Percentiles rank a stretch among this genome's conserved stretches.
These are phyloP conservation scores for Sporobolomyces roseus DNA, from an alignment of 768 basidiomycete genomes.

Conservation along the genomic window DNA sequence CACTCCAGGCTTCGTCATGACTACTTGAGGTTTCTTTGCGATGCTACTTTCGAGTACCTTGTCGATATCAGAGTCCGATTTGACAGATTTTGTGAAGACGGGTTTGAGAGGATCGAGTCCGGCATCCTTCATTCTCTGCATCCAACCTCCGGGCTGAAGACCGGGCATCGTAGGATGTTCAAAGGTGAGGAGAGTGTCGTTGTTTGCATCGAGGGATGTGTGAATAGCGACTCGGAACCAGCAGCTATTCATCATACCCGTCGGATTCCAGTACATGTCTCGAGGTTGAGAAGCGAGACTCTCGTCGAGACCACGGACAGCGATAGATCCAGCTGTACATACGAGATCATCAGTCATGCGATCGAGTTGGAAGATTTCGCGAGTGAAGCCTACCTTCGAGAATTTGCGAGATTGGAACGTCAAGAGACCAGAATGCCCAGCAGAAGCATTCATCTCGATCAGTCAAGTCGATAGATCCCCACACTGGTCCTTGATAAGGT, in stretches of 20 bases:
- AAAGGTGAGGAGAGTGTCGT: constrained; percentile 51
- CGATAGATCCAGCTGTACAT: constrained; percentile 51
- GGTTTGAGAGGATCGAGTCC: constrained; percentile 55
- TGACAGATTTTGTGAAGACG: constrained; percentile 45
- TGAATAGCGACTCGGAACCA: constrained; percentile 61
- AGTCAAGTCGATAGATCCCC: constrained; percentile 56
- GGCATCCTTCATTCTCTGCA: constrained; percentile 58
- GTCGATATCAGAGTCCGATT: not conserved
- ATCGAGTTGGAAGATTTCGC: too few species aligned
- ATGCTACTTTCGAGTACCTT: constrained; percentile 39
- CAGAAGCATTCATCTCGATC: constrained; percentile 57
- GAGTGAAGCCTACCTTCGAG: too few species aligned
- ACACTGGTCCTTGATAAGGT: constrained; percentile 51
- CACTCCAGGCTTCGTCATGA: constrained; percentile 55
- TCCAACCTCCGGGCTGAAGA: constrained; percentile 58
- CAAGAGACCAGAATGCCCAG: constrained; percentile 61
- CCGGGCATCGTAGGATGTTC: constrained; percentile 62
- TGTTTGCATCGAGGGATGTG: constrained; percentile 46
- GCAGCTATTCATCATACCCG: constrained; percentile 47
- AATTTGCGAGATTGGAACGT: constrained; percentile 50
- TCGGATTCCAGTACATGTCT: constrained; percentile 54
- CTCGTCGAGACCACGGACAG: constrained; percentile 61
- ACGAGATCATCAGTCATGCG: too few species aligned
- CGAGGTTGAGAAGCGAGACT: constrained; percentile 55
- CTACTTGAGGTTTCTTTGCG: constrained; percentile 55